A percentile compares a stretch with the other conserved stretches of the same genome.
These are phyloP conservation scores for Cercospora sp. DNA, from an alignment of 2,329 filamentous ascomycete genomes.

Conservation along the genomic window DNA sequence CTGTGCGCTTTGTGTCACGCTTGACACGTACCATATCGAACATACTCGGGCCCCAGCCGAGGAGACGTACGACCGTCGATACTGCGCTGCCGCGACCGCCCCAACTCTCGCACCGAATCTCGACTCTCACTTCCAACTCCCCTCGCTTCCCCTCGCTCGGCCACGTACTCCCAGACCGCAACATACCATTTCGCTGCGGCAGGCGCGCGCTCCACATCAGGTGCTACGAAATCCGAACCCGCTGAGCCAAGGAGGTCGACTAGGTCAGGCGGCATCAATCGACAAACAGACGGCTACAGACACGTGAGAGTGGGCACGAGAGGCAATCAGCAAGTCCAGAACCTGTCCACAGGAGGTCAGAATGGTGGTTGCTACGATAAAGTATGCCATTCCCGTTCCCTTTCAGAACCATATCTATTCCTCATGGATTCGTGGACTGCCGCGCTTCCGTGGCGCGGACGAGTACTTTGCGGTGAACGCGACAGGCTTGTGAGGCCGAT, in stretches of 20 bases:
- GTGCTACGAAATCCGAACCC: background rate
- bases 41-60: background rate
- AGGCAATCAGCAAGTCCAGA: conserved; percentile 1
- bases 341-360: conserved; percentile 18
- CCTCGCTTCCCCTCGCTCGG: background rate
- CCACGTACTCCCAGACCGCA: background rate
- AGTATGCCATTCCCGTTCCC: conserved; percentile 27
- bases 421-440: conserved; percentile 4
- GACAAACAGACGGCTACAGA: background rate
- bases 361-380: conserved; percentile 40
- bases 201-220: conserved; percentile 4
- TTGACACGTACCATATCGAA: conserved; percentile 8
- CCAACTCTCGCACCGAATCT: background rate
- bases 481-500: conserved; percentile 2
- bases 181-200: background rate
- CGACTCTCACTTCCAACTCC: background rate
- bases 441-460: background rate
- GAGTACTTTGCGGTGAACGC: conserved; percentile 10
- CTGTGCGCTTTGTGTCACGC: conserved; percentile 10
- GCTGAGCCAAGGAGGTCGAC: conserved; percentile 5
- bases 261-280: conserved; percentile 1
- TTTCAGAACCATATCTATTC: background rate
- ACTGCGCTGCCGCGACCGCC: background rate
- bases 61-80: background rate
- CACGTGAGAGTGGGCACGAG: conserved; percentile 14